phyloP scores from a whole-genome alignment of 345 rosid species.

The Rhizophora mangle region DNA sequence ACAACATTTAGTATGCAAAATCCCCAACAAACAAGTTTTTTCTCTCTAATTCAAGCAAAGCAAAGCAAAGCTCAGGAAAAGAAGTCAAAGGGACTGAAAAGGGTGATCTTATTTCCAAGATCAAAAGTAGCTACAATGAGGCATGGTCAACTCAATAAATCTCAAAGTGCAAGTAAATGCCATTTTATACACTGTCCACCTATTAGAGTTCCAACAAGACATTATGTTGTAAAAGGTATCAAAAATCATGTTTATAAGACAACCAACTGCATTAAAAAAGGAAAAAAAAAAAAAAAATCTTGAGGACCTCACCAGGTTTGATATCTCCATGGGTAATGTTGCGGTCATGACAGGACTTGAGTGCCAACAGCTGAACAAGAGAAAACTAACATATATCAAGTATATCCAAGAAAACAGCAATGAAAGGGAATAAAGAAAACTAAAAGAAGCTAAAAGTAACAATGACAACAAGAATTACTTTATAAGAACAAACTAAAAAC shows the following conservation, averaged over 20 bases:
- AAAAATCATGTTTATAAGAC: neutral
- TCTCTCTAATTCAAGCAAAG: conserved; percentile 5
- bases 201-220: neutral
- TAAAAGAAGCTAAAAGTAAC: too few relatives aligned
- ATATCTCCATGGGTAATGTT: conserved; percentile 94
- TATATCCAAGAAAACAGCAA: neutral
- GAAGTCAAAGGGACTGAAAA: too few relatives aligned
- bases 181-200: neutral
- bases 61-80: neutral
- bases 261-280: conserved; percentile 1
- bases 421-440: neutral
- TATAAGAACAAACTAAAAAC: neutral
- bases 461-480: too few relatives aligned
- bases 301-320: conserved; percentile 72
- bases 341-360: conserved; percentile 91
- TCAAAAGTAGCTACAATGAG: neutral
- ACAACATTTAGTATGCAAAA: conserved; percentile 19
- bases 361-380: conserved; percentile 60
- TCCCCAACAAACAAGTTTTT: conserved; percentile 16
- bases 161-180: neutral
- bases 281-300: neutral
- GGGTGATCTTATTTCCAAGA: neutral
- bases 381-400: conserved; percentile 10
- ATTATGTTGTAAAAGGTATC: neutral
- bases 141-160: neutral